Base-by-base conservation (phyloP, 208 protist species). In the Phytomonas francai region DNA sequence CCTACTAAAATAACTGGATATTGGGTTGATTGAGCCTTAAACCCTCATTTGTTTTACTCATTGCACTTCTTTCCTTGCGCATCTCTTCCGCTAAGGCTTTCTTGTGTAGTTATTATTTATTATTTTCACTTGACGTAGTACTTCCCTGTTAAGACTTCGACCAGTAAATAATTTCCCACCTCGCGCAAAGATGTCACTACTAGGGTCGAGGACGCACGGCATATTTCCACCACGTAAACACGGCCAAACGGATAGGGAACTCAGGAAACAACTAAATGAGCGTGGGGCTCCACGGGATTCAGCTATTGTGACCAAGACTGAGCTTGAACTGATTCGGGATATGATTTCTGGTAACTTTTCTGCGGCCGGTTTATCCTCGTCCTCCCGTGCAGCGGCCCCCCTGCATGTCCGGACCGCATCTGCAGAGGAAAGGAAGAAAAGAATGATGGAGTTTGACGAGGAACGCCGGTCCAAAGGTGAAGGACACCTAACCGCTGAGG, bases 391-490 rank as follows among this genome's bases (percentile, higher is more conserved):
- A 45, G 27, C 42, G 31, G 39, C 36, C 63, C 58, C 16, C 65
- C 61, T 34, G 66, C 45, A 39, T 51, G 27, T 64, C 30, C 31
- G 66, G 63, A 16, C 59, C 67, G 32, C 66, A 59, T 51, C 59
- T 0, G 90, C 83, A 3, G 84, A 88, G 67, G 87, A 95, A 72
- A 71, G 71, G 25, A 91, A 90, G 68, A 76, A 69, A 1, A 72
- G 76, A 25, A 97, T 97, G 89, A 73, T 91, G 61, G 81, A 84
- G 57, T 89, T 79, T 64, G 92, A 97, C 30, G 86, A 91, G 58
- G 81, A 85, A 67, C 74, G 84, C 0, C 74, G 78, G 12, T 65
- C 73, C 27, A 79, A 83, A 61, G 86, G 75, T 27, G 70, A 49
- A 32, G 62, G 51, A 14, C 78, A 81, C 33, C 74, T 87, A 59